Conservation (phyloP, 257 asterid species). For the Nyctanthes arbortristis region DNA sequence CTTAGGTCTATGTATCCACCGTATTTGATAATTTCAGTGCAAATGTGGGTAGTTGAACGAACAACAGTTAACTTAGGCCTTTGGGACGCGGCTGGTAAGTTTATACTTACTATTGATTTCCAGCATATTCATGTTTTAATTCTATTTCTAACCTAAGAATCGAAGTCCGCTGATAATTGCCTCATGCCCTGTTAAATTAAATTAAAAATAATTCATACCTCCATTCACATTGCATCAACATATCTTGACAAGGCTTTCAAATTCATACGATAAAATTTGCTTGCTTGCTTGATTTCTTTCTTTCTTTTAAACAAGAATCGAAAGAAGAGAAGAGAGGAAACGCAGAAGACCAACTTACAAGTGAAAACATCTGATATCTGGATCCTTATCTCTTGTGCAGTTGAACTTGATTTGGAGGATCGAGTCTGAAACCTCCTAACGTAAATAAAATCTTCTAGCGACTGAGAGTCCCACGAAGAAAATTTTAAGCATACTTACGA, state of each 20-base stretch:
- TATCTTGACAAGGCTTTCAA: not conserved
- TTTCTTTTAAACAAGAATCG: too few relatives aligned
- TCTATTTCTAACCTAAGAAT: not conserved
- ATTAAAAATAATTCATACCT: not conserved
- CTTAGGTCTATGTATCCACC: constrained; percentile 87
- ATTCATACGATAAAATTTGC: not conserved
- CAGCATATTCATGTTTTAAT: not conserved
- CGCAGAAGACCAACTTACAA: too few relatives aligned
- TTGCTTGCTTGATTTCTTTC: too few relatives aligned
- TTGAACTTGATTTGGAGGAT: too few relatives aligned
- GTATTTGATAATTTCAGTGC: constrained; percentile 98
- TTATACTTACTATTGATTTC: constrained; percentile 10
- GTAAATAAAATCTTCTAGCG: too few relatives aligned
- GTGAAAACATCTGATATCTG: too few relatives aligned
- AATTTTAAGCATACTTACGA: too few relatives aligned
- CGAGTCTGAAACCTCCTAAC: too few relatives aligned
- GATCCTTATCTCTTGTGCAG: too few relatives aligned
- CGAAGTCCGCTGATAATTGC: not conserved
- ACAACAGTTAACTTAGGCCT: constrained; percentile 89
- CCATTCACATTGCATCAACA: not conserved
- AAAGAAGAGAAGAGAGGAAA: not conserved
- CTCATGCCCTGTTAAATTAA: not conserved
- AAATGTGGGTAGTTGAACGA: constrained; percentile 92
- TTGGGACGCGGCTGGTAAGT: constrained; percentile 93
- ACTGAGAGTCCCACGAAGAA: too few relatives aligned